A percentile compares a stretch with the other conserved stretches of the same genome.
Evolutionary conservation across 176 grass and related monocot species (phyloP).

Genomic region (Carex littledalei): DNA sequence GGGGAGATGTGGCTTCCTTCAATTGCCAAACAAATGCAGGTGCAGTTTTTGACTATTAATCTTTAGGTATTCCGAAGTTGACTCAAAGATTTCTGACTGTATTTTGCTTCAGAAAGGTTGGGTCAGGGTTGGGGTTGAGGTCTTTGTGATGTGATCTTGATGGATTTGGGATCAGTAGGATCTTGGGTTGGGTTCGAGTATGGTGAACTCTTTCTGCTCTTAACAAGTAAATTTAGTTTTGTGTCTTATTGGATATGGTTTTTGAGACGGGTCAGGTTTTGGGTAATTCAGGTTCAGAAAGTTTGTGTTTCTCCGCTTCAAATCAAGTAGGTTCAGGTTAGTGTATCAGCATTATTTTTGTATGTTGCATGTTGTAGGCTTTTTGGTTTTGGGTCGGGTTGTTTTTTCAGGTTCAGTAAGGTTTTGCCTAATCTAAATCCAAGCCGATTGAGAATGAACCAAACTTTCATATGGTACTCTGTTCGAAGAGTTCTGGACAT

Average conservation of each 20-base stretch:
- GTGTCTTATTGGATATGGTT: background rate
- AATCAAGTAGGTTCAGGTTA: background rate
- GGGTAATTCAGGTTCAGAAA: background rate
- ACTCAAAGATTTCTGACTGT: background rate
- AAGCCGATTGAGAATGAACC: background rate
- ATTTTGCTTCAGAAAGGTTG: background rate
- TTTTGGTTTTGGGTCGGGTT: background rate
- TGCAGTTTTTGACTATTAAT: conserved; percentile 14
- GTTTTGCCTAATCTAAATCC: background rate
- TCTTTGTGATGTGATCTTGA: background rate
- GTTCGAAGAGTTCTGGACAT: too few relatives aligned
- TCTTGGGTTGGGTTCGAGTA: background rate
- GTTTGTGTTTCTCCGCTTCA: background rate
- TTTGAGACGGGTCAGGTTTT: background rate
- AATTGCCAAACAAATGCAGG: conserved; percentile 72
- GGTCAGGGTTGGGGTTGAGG: background rate
- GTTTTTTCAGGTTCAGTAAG: background rate
- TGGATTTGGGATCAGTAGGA: background rate
- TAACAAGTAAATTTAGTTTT: background rate
- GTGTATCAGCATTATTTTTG: background rate
- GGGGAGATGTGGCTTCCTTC: conserved; percentile 99
- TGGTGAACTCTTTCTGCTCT: background rate
- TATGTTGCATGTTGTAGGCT: background rate
- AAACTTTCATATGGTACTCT: background rate
- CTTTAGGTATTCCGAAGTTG: background rate